A percentile compares a stretch with the other conserved stretches of the same genome.
Conservation (phyloP, 129 eudicot species). For the Heracleum sosnowskyi region DNA sequence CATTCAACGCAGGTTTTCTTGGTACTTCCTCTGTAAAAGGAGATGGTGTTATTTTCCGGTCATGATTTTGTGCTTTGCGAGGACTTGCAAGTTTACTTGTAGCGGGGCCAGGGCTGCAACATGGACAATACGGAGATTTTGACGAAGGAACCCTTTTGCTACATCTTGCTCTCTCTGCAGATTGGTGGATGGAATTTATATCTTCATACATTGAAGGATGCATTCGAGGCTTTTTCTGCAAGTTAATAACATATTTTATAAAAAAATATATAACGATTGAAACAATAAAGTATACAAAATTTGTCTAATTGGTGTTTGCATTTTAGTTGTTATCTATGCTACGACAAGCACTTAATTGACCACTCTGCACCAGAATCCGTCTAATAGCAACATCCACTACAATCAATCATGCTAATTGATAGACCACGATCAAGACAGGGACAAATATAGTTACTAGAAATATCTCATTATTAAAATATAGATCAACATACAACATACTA, state of each 20-base stretch:
- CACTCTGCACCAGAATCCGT: not conserved
- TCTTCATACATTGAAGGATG: constrained; percentile 83
- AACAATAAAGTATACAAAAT: not conserved
- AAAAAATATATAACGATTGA: not conserved
- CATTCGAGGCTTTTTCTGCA: constrained; percentile 66
- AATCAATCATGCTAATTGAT: not conserved
- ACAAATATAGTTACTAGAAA: not conserved
- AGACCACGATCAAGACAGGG: too few relatives aligned
- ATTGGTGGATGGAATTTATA: constrained; percentile 23
- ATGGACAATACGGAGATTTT: constrained; percentile 33
- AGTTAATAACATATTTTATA: constrained; percentile 1
- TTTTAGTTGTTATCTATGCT: not conserved
- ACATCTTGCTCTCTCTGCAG: constrained; percentile 43
- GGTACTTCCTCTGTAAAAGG: not conserved
- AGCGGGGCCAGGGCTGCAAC: constrained; percentile 41
- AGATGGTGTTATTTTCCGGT: not conserved
- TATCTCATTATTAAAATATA: not conserved
- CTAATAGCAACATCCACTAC: not conserved
- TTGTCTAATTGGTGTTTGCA: not conserved
- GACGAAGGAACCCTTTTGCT: constrained; percentile 39
- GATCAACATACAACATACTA: not conserved
- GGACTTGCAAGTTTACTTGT: constrained; percentile 11
- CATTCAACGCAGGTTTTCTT: not conserved
- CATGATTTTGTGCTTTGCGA: constrained; percentile 17
- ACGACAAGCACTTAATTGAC: not conserved